phyloP scores from a whole-genome alignment of 495 filamentous ascomycete genomes.

The Neurospora discreta region DNA sequence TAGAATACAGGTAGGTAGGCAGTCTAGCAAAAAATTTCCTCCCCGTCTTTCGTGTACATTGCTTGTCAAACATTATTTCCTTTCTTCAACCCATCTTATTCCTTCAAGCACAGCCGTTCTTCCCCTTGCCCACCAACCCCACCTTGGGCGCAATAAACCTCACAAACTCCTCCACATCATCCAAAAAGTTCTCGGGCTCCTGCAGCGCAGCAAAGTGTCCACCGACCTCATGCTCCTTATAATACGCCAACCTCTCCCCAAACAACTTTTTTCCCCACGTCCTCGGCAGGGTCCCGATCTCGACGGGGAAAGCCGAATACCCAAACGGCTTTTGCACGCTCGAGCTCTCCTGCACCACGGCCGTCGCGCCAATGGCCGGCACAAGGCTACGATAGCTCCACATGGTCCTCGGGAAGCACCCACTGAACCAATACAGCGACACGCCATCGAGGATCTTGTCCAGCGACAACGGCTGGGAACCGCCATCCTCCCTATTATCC shows the following conservation, averaged over 20 bases:
- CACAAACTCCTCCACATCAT: conserved; percentile 47
- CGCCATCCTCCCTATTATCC: conserved; percentile 21
- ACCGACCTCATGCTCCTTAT: conserved; percentile 35
- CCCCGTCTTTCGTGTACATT: not conserved
- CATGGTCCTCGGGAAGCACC: conserved; percentile 44
- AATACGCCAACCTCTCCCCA: conserved; percentile 32
- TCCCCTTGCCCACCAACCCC: not conserved
- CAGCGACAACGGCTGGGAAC: conserved; percentile 27
- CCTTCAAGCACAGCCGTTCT: not conserved
- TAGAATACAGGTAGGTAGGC: not conserved
- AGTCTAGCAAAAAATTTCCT: not conserved
- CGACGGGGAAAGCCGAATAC: conserved; percentile 45
- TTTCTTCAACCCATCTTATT: too few relatives aligned
- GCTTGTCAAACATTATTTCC: too few relatives aligned
- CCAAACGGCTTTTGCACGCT: conserved; percentile 42
- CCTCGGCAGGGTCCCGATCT: conserved; percentile 39
- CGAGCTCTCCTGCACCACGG: conserved; percentile 28
- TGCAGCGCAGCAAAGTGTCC: conserved; percentile 57
- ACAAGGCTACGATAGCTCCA: conserved; percentile 38
- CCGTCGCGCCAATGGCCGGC: conserved; percentile 14
- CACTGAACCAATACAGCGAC: conserved; percentile 56
- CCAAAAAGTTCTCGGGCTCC: conserved; percentile 38
- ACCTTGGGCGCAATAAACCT: conserved; percentile 4
- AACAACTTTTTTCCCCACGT: conserved; percentile 38
- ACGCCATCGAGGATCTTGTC: conserved; percentile 47